Evolutionary conservation across 169 alveolate species (phyloP), one percentile per base, ranked within the genome.

Genomic region (Besnoitia besnoiti): DNA sequence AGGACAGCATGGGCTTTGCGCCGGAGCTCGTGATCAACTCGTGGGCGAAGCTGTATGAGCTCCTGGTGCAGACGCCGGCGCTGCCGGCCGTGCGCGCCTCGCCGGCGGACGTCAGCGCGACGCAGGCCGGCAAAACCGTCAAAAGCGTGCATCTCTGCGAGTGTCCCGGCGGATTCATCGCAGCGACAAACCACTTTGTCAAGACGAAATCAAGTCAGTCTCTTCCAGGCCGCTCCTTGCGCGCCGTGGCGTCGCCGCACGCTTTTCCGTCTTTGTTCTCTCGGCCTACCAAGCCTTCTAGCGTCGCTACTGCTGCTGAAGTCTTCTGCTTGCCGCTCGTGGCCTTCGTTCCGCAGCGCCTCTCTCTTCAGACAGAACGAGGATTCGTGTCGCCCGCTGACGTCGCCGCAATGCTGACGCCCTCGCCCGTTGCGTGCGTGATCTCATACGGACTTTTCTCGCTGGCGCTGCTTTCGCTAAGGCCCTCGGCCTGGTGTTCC

Each of bases 131-230:
- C 1, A 14, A 47, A 8, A 75, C 77, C 21, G 24, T 89, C 40
- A 62, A 75, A 42, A 95, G 95, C 62, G 93, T 95, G 90, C 97
- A 95, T 62, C 89, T 95, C 42, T 95, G 97, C 49, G 97, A 95
- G 85, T 95, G 96, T 92, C 97, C 97, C 0, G 97, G 97, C 5
- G 97, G 96, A 8, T 95, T 95, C 87, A 93, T 95, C 55, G 92
- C 96, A 35, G 96, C 97, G 12, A 90, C 95, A 10, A 95, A 95
- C 40, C 97, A 95, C 75, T 95, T 92, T 82, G 73, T 95, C 46
- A 91, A 94, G 21, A 91, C 95, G 0, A 91, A 93, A 90, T 82
- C 90, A 42, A 35, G 96, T 93, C 44, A 49, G 37, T 80, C 88
- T 5, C 85, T 47, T 14, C 27, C n/a, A n/a, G n/a, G n/a, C n/a